Evolutionary conservation across 768 basidiomycete species (phyloP).

Genomic region (Termitomyces heimii): DNA sequence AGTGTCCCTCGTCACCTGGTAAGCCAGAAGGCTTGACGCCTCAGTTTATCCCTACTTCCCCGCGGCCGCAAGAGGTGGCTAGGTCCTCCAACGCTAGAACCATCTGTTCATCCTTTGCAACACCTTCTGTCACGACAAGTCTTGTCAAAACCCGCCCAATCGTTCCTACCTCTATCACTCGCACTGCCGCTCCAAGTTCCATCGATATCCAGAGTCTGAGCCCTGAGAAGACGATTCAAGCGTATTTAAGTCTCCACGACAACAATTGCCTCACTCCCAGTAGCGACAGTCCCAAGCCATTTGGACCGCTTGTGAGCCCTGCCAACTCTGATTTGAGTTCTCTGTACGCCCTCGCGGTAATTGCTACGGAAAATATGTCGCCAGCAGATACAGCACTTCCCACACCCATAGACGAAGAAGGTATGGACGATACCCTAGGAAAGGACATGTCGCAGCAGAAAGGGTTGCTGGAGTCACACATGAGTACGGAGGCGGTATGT

Average conservation of each 20-base stretch:
- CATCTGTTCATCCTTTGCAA: neutral
- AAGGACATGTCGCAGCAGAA: conserved; percentile 11
- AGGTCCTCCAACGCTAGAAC: neutral
- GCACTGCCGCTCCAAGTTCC: conserved; percentile 20
- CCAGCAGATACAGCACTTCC: conserved; percentile 22
- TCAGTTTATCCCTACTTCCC: conserved; percentile 9
- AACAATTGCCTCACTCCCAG: conserved; percentile 19
- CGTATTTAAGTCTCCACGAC: conserved; percentile 21
- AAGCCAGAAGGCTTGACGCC: conserved; percentile 2
- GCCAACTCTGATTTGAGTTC: conserved; percentile 16
- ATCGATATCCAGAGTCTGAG: conserved; percentile 21
- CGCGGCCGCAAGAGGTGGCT: neutral
- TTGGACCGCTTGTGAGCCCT: conserved; percentile 17
- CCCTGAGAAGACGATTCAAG: conserved; percentile 20
- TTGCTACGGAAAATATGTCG: conserved; percentile 16
- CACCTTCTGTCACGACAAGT: conserved; percentile 5
- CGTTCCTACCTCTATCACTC: conserved; percentile 17
- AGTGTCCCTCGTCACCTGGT: conserved; percentile 7
- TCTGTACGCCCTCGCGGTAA: conserved; percentile 19
- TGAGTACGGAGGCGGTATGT: conserved; percentile 17
- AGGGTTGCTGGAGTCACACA: conserved; percentile 8
- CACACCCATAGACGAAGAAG: conserved; percentile 22
- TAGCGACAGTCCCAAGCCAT: conserved; percentile 20
- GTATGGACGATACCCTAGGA: neutral
- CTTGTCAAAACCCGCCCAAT: conserved; percentile 2